These are phyloP conservation scores for Vicia villosa DNA, from an alignment of 306 rosid species.

Conservation along the genomic window DNA sequence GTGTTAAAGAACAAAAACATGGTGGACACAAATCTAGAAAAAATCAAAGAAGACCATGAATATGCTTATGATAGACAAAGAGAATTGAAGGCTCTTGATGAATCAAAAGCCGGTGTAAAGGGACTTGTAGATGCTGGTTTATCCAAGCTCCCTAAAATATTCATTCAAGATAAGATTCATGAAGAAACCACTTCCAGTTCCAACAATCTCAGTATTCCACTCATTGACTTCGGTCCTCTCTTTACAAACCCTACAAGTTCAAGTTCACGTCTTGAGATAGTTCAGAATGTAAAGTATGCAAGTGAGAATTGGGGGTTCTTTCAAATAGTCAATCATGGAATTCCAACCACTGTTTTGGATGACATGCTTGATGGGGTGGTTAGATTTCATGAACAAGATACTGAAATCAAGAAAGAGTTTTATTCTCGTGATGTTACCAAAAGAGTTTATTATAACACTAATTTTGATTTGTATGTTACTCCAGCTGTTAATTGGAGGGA, in stretches of 20 bases:
- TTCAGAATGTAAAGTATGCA: slow-evolving; percentile 17
- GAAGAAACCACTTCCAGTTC: background rate
- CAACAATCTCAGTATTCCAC: slow-evolving; percentile 16
- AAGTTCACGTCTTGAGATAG: background rate
- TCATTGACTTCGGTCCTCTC: slow-evolving; percentile 11
- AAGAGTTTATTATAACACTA: slow-evolving; percentile 3
- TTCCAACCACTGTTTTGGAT: slow-evolving; percentile 26
- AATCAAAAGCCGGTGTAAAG: slow-evolving; percentile 42
- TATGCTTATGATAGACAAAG: slow-evolving; percentile 3
- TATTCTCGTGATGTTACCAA: slow-evolving; percentile 21
- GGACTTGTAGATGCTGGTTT: slow-evolving; percentile 44
- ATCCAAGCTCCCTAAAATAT: slow-evolving; percentile 41
- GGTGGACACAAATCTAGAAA: background rate
- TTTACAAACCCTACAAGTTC: background rate
- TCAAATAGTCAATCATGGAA: slow-evolving; percentile 26
- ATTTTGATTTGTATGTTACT: slow-evolving; percentile 5
- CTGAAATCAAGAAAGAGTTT: slow-evolving; percentile 1
- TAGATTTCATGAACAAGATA: slow-evolving; percentile 31
- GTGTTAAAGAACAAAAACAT: background rate
- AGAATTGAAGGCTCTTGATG: slow-evolving; percentile 41
- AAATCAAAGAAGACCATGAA: background rate
- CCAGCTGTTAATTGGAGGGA: slow-evolving; percentile 24
- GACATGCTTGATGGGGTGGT: slow-evolving; percentile 25
- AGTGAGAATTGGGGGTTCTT: slow-evolving; percentile 28
- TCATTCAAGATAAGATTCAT: slow-evolving; percentile 4